These are phyloP conservation scores for Caloboletus firmus DNA, from an alignment of 1,284 basidiomycete genomes.

Conservation along the genomic window DNA sequence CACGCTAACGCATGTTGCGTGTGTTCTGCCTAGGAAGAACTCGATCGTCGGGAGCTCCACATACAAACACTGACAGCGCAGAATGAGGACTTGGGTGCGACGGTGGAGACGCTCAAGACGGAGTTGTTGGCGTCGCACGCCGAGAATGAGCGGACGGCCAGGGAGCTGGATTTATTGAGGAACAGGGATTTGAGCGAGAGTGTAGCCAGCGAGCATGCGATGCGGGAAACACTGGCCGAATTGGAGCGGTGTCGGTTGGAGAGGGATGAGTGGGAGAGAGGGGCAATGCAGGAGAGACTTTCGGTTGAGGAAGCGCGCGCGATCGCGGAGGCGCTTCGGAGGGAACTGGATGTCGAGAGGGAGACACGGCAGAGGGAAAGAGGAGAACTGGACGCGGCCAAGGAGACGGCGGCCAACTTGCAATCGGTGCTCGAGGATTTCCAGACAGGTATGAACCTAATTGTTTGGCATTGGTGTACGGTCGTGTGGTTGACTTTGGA, in stretches of 20 bases:
- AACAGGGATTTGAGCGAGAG: slow-evolving; percentile 68
- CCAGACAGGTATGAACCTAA: slow-evolving; percentile 64
- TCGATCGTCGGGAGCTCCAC: slow-evolving; percentile 84
- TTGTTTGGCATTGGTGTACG: not conserved
- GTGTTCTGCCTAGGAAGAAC: slow-evolving; percentile 77
- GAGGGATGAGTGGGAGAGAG: slow-evolving; percentile 85
- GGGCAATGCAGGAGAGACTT: slow-evolving; percentile 73
- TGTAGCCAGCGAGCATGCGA: slow-evolving; percentile 72
- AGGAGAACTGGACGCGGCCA: slow-evolving; percentile 66
- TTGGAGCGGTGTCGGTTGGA: slow-evolving; percentile 83
- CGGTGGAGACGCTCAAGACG: slow-evolving; percentile 72
- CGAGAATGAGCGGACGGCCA: slow-evolving; percentile 68
- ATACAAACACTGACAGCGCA: slow-evolving; percentile 75
- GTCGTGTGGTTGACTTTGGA: slow-evolving; percentile 13
- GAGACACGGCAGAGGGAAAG: slow-evolving; percentile 53
- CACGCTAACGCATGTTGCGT: not conserved
- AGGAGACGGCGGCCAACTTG: slow-evolving; percentile 78
- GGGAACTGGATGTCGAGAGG: slow-evolving; percentile 67
- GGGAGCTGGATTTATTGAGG: slow-evolving; percentile 69
- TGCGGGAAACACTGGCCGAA: slow-evolving; percentile 78
- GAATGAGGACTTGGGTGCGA: slow-evolving; percentile 69
- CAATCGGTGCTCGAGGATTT: slow-evolving; percentile 95
- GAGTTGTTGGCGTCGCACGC: slow-evolving; percentile 76
- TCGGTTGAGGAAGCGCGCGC: slow-evolving; percentile 66
- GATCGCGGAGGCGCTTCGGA: slow-evolving; percentile 55